Evolutionary conservation across 176 grass and related monocot species (phyloP).

Genomic region (Chloris gayana): DNA sequence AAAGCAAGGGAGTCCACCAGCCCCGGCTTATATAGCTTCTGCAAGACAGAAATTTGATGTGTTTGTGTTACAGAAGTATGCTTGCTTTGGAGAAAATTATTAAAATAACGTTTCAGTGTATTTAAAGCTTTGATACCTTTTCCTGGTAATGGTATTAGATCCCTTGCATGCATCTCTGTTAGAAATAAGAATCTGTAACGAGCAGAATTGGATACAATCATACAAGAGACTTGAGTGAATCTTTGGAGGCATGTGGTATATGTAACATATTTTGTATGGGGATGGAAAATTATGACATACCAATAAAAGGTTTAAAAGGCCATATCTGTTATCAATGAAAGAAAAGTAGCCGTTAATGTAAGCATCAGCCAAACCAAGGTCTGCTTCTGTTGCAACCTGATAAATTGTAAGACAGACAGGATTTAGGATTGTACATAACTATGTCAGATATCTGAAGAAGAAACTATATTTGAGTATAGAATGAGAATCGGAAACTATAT

Average conservation of each 20-base stretch:
- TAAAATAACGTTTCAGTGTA: neutral
- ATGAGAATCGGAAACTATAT: neutral
- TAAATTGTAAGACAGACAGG: neutral
- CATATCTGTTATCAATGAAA: slow-evolving; percentile 71
- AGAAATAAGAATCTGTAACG: slow-evolving; percentile 70
- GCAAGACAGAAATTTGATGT: neutral
- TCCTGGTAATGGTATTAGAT: slow-evolving; percentile 14
- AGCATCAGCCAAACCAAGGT: slow-evolving; percentile 79
- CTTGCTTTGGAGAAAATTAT: neutral
- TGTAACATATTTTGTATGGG: neutral
- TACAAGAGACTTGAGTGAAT: neutral
- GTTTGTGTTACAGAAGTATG: neutral
- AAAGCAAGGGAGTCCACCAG: slow-evolving; percentile 85
- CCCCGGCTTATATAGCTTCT: slow-evolving; percentile 48
- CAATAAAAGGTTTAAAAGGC: slow-evolving; percentile 81
- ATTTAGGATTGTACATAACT: neutral
- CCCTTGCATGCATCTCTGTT: slow-evolving; percentile 57
- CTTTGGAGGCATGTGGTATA: neutral
- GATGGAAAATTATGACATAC: slow-evolving; percentile 23
- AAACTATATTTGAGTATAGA: neutral
- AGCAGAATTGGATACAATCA: neutral
- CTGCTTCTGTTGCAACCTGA: slow-evolving; percentile 80
- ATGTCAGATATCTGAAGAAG: neutral
- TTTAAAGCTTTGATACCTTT: slow-evolving; percentile 21
- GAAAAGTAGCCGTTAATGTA: slow-evolving; percentile 82